Base-by-base conservation (phyloP, 768 basidiomycete species). In the Nidularia pulvinata region DNA sequence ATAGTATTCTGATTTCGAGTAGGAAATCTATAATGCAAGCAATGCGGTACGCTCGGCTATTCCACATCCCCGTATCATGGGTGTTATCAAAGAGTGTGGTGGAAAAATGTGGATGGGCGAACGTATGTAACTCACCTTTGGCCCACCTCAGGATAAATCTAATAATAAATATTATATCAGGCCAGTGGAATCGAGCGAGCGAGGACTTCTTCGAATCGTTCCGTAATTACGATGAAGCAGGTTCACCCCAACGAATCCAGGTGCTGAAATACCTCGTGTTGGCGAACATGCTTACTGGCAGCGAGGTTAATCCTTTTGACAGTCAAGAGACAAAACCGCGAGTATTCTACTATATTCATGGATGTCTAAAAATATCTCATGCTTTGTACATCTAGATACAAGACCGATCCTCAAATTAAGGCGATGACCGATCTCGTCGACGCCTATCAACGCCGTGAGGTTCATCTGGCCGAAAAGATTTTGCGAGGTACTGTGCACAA, bases 51-150 rank as follows among this genome's bases (percentile, higher is more conserved):
- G 93, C 22, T 95, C 93, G 6, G 97, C 97, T 7, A 98, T 99
- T 56, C 95, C 97, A 13, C 97, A 98, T 73, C 97, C 97, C 7
- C 84, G 94, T 33, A 98, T 98, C 64, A 95, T 98, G 90, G 97
- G 96, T 43, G 93, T 98, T 49, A 98, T 99, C 73, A 93, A 95
- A 65, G 97, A 99, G 70, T 98, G 96, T 60, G 97, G 97, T 13
- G 97, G 97, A 2, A 99, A 99, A 74, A 99, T 99, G 97, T 98
- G 97, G 95, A 98, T 99, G 97, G 94, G 93, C 54, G 97, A 98
- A 79, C 91, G 96, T 89, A 69, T 3, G 61, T 46, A 5, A 33
- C 34, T 5, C 42, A 7, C 25, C 13, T 34, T 47, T 19, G 16
- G 42, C 3, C 3, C 6, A 16, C 14, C 13, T 39, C 10, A 46